phyloP scores from a whole-genome alignment of 2,329 filamentous ascomycete genomes.

The Phyllosticta citriasiana region DNA sequence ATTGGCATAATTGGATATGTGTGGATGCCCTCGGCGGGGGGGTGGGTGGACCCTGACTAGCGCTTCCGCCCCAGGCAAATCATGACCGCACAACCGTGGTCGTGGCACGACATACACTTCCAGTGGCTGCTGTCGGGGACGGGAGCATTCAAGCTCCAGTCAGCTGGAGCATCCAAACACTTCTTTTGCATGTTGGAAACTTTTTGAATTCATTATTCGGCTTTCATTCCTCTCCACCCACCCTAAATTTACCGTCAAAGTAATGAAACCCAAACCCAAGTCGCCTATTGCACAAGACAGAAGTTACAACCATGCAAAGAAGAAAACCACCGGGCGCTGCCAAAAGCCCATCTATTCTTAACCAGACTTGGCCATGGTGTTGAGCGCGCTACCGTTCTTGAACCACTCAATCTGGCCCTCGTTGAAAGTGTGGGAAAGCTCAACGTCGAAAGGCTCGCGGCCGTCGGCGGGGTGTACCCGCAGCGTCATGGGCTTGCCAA shows the following conservation, averaged over 20 bases:
- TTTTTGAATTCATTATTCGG: slow-evolving; percentile 2
- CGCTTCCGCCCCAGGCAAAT: too few relatives aligned
- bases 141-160: not conserved
- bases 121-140: not conserved
- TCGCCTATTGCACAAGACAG: slow-evolving; percentile 10
- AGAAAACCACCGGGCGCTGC: slow-evolving; percentile 1
- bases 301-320: slow-evolving; percentile 8
- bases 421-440: slow-evolving; percentile 95
- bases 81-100: too few relatives aligned
- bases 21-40: not conserved
- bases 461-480: slow-evolving; percentile 86
- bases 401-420: slow-evolving; percentile 98
- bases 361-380: slow-evolving; percentile 86
- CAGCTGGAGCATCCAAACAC: not conserved
- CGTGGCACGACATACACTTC: too few relatives aligned
- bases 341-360: slow-evolving; percentile 11
- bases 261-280: slow-evolving; percentile 7
- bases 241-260: slow-evolving; percentile 8
- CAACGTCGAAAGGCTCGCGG: slow-evolving; percentile 61
- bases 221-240: slow-evolving; percentile 6
- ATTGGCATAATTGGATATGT: not conserved
- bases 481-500: slow-evolving; percentile 88
- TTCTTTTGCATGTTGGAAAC: not conserved
- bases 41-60: not conserved
- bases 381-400: slow-evolving; percentile 92